Base-by-base conservation (phyloP, 2,329 filamentous ascomycete genomes). In the Aciculosporium take region DNA sequence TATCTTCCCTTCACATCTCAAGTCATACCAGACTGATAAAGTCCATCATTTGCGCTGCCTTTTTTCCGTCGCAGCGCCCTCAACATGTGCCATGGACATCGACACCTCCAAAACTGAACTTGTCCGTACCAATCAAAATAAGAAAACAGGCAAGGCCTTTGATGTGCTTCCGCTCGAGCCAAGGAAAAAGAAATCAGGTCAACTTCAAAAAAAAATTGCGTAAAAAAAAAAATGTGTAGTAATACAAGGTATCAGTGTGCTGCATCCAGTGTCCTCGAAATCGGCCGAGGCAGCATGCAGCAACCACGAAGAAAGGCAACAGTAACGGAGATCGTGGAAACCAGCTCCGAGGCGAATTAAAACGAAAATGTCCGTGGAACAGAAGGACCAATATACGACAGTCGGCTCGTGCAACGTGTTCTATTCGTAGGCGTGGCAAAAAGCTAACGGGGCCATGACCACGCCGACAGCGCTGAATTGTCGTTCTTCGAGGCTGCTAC, bases 331-430 rank as follows among this genome's bases (percentile, higher is more conserved):
- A n/a, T 25, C 24, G 23, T 24, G 15, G 5, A 15, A 28, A 23
- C 34, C 34, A 20, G 34, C 34, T 18, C 24, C 24, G 18, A 18
- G 15, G 20, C 34, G 24, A 37, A 27, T 7, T 13, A 3, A 15
- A 20, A 12, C 8, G 18, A 13, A 8, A 7, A n/a, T 28, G 27
- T 6, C 10, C 12, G 24, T 21, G 13, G 18, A 21, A n/a, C 15
- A 38, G 36, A 40, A 43, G 42, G 39, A 45, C 49, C 33, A 24
- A 44, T 42, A 42, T 49, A 48, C 44, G 45, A 44, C 43, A 45
- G 37, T 34, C 29, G 15, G 17, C 20, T 17, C 2, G 35, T 28
- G 24, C 10, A 29, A 9, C 12, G 15, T n/a, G n/a, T 17, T 3
- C 27, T 4, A 15, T 36, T 7, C 3, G 34, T 17, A 37, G 21